Conservation (phyloP, 129 eudicot genomes). For the Flaveria bidentis region DNA sequence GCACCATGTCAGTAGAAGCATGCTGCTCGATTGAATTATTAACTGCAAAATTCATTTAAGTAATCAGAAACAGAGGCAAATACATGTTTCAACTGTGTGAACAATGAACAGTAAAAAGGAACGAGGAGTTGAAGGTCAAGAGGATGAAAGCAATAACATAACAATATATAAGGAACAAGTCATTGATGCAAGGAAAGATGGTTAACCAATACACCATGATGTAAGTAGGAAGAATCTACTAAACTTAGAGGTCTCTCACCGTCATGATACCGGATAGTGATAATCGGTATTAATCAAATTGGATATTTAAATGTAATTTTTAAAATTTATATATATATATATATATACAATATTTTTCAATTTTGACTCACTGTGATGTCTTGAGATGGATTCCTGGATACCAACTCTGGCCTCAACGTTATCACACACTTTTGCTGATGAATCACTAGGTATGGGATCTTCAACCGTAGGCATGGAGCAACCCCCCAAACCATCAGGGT, state of each 20-base stretch:
- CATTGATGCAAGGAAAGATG: neutral
- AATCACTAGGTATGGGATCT: conserved; percentile 21
- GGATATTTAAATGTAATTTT: no score
- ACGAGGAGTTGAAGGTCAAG: conserved; percentile 6
- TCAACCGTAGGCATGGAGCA: conserved; percentile 22
- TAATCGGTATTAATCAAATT: no score
- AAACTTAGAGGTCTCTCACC: conserved; percentile 32
- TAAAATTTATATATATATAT: no score
- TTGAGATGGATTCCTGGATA: conserved; percentile 29
- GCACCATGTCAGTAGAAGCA: conserved; percentile 30
- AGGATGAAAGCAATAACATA: conserved; percentile 21
- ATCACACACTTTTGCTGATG: conserved; percentile 21
- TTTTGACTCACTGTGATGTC: neutral
- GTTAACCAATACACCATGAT: neutral
- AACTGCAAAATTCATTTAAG: conserved; percentile 33
- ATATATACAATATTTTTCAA: no score
- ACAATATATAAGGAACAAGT: neutral
- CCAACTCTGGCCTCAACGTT: conserved; percentile 28
- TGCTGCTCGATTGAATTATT: conserved; percentile 29
- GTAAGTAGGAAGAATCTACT: conserved; percentile 37
- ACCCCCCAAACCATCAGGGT: conserved; percentile 18
- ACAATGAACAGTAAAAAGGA: neutral
- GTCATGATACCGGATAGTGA: no score
- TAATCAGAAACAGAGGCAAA: conserved; percentile 28
- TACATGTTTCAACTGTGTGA: conserved; percentile 2